phyloP scores from a whole-genome alignment of 371 early-diverging fungal species.

The Globomyces sp. region DNA sequence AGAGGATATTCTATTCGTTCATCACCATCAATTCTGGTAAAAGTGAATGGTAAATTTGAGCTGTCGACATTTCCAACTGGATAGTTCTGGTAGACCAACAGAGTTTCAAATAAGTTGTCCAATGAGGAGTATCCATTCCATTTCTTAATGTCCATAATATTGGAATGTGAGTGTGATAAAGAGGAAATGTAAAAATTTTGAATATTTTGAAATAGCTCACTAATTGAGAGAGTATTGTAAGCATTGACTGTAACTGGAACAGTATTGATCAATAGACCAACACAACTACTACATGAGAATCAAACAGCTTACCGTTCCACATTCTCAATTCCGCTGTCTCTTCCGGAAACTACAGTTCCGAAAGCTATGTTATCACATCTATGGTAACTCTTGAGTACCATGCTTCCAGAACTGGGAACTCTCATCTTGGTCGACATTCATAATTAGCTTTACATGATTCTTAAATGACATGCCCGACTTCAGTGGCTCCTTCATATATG shows the following conservation, averaged over 20 bases:
- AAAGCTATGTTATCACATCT: background rate
- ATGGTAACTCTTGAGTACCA: background rate
- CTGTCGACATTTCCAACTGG: background rate
- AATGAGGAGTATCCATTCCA: background rate
- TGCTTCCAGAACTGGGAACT: too few species aligned
- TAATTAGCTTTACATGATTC: too few species aligned
- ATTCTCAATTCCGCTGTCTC: background rate
- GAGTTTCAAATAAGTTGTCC: background rate
- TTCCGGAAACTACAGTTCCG: background rate
- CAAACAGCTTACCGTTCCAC: slow-evolving; percentile 6
- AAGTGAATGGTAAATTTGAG: background rate
- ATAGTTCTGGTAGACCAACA: background rate
- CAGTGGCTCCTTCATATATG: too few species aligned
- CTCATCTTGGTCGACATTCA: too few species aligned
- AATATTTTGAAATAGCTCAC: background rate
- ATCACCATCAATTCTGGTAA: background rate
- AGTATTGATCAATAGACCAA: background rate
- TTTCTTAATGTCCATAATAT: background rate
- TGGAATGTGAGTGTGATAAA: background rate
- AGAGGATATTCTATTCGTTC: background rate
- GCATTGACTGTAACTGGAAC: background rate
- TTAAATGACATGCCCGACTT: too few species aligned
- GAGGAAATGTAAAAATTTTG: background rate
- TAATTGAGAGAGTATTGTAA: background rate
- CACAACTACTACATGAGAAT: background rate